Base-by-base conservation (phyloP, 179 eudicot genomes). In the Spergularia azorica region DNA sequence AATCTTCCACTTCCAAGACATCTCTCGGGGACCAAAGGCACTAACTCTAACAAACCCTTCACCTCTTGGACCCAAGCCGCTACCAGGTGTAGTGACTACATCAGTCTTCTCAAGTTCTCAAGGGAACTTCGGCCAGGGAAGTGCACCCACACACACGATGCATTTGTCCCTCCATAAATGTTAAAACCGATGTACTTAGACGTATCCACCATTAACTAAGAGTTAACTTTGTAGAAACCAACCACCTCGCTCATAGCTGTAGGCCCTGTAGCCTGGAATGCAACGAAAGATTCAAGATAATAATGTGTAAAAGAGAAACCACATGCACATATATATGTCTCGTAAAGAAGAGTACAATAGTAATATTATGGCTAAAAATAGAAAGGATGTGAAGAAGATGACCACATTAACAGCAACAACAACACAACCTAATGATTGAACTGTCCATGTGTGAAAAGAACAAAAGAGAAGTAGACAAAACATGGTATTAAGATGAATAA, bases 61-160 rank as follows among this genome's bases (percentile, higher is more conserved):
- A 70, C 97, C 97, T 14, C 93, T 92, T 3, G 97, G 99, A 76
- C 97, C 98, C 74, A 93, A 95, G 39, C 98, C 98, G 69, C 98
- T 95, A 46, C 98, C 98, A 70, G 97, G 97, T 4, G 95, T 91
- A 10, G 95, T 91, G 10, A 91, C 93, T 65, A 95, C 88, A 63
- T 95, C 97, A 59, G 97, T 90, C 88, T 95, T 93, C 92, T 91
- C 97, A 1, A 91, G 95, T 62, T 93, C 86, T 95, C 99, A 7
- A 86, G 71, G 72, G 99, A 95, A 78, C 93, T 95, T 74, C 58
- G 88, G 14, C 97, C 99, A 8, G 99, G 98, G 77, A 95, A 95
- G 83, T 93, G 92, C 43, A 95, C 94, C 98, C 98, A 95, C 74
- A 95, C 97, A 64, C 91, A 93, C 15, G 98, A 97, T 4, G 98